These are phyloP conservation scores for Castanea mollissima DNA, from an alignment of 306 rosid species.

Conservation along the genomic window DNA sequence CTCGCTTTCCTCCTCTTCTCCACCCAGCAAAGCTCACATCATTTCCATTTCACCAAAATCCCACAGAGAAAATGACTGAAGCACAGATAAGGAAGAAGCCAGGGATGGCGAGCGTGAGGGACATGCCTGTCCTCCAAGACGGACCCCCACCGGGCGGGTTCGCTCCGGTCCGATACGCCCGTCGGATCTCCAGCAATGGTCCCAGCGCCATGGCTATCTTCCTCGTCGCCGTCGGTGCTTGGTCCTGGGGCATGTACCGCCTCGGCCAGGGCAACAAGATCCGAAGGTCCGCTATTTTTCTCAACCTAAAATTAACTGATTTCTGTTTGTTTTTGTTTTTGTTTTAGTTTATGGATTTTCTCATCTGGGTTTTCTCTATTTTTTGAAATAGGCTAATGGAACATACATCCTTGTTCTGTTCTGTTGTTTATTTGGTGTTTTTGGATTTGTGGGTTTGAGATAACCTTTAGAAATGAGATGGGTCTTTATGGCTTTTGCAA, in stretches of 20 bases:
- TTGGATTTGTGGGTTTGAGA: not conserved
- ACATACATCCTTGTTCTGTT: not conserved
- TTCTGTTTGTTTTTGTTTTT: not conserved
- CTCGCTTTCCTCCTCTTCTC: not conserved
- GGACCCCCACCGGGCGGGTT: conserved; percentile 99
- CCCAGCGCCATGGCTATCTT: conserved; percentile 87
- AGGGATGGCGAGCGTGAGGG: conserved; percentile 97
- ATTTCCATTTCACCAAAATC: not conserved
- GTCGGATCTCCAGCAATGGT: conserved; percentile 93
- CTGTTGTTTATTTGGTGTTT: not conserved
- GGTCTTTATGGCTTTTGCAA: not conserved
- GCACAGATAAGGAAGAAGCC: conserved; percentile 88
- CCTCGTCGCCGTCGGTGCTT: conserved; percentile 70
- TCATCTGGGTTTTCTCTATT: not conserved
- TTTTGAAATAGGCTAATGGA: not conserved
- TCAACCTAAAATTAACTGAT: not conserved
- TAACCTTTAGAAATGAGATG: not conserved
- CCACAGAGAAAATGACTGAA: conserved; percentile 66
- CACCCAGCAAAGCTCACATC: too few species aligned
- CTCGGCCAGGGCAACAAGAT: conserved; percentile 96
- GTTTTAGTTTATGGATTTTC: too few species aligned
- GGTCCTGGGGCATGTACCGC: conserved; percentile 99
- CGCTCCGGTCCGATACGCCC: conserved; percentile 91
- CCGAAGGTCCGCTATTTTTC: conserved; percentile 56
- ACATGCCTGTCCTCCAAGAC: conserved; percentile 97